Base-by-base conservation (phyloP, 2,329 filamentous ascomycete genomes). In the Alternaria brassicae region DNA sequence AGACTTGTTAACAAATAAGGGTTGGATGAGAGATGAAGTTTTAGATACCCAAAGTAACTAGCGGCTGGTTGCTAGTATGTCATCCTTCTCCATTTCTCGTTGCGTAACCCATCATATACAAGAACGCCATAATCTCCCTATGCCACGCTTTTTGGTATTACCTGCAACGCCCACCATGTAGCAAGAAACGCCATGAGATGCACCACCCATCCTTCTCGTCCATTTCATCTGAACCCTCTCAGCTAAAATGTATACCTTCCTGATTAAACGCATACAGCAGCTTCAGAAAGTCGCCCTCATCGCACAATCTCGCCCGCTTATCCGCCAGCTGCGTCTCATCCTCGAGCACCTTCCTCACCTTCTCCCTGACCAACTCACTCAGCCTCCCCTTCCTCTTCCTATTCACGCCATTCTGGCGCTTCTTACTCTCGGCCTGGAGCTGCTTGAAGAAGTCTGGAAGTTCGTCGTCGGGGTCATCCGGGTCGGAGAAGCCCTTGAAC, bases 221-320 rank as follows among this genome's bases (percentile, higher is more conserved):
- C 48, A 3, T 19, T 9, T 5, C n/a, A 10, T 19, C 7, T 36
- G 4, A 15, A 23, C 1, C 9, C 9, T 2, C 4, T 57, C 69
- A 93, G 62, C 87, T 90, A 77, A 98, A 98, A 81, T 97, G 94
- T 60, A 98, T 94, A 27, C 92, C 92, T 76, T 96, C 92, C 66
- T 92, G 87, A 76, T 97, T 97, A 78, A 97, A 97, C 2, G 91
- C 90, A 77, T 85, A 88, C 63, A 97, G 79, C 65, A 97, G 78
- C 68, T 89, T 89, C 75, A 99, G 80, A 74, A 97, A 98, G 71
- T 97, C 93, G 52, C 91, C 93, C 80, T 98, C 92, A 72, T 97
- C 93, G 72, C 93, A 96, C 82, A 95, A 89, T 61, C 92, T 86
- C 10, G 93, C 87, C 65, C 94, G 84, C 81, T 91, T 92, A 61